phyloP scores from a whole-genome alignment of 257 asterid species.

The Coffea eugenioides region DNA sequence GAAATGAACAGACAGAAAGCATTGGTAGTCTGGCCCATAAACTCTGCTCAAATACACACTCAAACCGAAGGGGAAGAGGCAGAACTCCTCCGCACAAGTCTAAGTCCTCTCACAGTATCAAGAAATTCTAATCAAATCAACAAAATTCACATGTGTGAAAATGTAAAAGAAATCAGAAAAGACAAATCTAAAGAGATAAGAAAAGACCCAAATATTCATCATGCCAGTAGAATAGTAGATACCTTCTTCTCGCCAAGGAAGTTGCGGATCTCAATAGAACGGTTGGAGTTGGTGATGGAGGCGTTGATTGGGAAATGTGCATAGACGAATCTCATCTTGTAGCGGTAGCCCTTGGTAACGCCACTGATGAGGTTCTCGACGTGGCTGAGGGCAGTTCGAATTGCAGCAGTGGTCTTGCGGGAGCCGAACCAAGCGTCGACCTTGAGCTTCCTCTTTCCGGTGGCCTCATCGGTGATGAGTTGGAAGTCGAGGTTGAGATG shows the following conservation, averaged over 20 bases:
- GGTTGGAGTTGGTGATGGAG: constrained; percentile 46
- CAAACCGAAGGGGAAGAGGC: not conserved
- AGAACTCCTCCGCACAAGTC: not conserved
- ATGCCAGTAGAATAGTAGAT: not conserved
- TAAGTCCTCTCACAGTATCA: not conserved
- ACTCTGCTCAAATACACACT: not conserved
- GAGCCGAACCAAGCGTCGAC: constrained; percentile 84
- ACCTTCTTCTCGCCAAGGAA: constrained; percentile 92
- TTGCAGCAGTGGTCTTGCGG: constrained; percentile 74
- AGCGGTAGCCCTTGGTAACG: constrained; percentile 74
- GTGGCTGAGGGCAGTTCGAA: constrained; percentile 82
- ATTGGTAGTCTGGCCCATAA: not conserved
- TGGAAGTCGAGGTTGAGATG: constrained; percentile 79
- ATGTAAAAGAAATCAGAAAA: not conserved
- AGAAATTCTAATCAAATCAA: not conserved
- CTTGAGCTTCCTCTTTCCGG: constrained; percentile 75
- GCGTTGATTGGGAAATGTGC: constrained; percentile 89
- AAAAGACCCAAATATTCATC: not conserved
- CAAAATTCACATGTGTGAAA: not conserved
- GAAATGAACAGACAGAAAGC: not conserved
- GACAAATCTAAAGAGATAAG: no score
- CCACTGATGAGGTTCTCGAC: constrained; percentile 70
- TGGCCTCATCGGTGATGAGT: constrained; percentile 58
- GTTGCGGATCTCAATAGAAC: constrained; percentile 77
- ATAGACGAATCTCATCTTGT: constrained; percentile 86